phyloP scores from a whole-genome alignment of 257 asterid species.

The Catharanthus roseus region DNA sequence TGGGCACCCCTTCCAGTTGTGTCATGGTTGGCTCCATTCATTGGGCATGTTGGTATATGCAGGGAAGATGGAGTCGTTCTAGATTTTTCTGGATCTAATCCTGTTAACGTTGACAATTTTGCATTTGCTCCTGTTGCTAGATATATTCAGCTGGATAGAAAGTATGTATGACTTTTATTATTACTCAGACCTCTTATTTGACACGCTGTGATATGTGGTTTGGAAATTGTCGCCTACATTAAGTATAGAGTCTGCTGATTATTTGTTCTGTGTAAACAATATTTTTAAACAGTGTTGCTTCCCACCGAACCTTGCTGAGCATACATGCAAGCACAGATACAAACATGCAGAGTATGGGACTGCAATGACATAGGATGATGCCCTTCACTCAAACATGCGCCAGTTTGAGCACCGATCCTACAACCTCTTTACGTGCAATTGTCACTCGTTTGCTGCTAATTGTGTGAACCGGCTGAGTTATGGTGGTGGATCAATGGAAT shows the following conservation, averaged over 20 bases:
- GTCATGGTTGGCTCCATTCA: slow-evolving; percentile 97
- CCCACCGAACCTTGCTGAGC: slow-evolving; percentile 59
- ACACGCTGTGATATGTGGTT: not conserved
- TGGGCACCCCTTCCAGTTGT: slow-evolving; percentile 95
- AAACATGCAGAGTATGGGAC: slow-evolving; percentile 65
- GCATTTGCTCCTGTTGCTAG: slow-evolving; percentile 78
- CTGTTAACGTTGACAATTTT: slow-evolving; percentile 51
- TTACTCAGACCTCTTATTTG: not conserved
- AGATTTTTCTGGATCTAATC: slow-evolving; percentile 82
- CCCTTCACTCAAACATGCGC: slow-evolving; percentile 46
- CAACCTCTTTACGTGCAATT: slow-evolving; percentile 90
- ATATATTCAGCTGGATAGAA: slow-evolving; percentile 72
- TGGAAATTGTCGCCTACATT: not conserved
- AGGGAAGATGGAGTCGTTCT: slow-evolving; percentile 65
- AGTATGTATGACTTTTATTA: slow-evolving; percentile 47
- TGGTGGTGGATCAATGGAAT: slow-evolving; percentile 53
- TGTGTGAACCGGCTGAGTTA: slow-evolving; percentile 70
- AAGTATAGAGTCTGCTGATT: not conserved
- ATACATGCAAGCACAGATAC: slow-evolving; percentile 64
- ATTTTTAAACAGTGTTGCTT: slow-evolving; percentile 58
- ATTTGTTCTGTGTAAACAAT: not conserved
- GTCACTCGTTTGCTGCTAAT: slow-evolving; percentile 72
- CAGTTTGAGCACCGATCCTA: slow-evolving; percentile 63
- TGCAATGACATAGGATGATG: slow-evolving; percentile 83
- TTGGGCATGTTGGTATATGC: slow-evolving; percentile 91